Evolutionary conservation across 352 stramenopile species (phyloP).

Genomic region (Globisporangium nunn): DNA sequence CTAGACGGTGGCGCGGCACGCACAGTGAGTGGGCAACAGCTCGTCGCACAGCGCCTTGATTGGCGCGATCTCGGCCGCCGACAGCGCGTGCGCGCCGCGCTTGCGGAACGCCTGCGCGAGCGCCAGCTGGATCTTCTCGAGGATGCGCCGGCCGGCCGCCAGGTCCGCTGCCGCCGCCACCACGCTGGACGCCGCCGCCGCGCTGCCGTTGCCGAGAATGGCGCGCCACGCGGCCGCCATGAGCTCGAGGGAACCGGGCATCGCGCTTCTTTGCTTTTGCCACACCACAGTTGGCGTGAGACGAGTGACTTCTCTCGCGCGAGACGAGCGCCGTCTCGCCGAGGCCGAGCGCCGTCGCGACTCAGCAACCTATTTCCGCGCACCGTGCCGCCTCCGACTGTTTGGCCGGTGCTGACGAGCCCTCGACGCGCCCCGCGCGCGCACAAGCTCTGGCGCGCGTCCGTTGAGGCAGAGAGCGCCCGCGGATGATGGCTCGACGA

Average conservation of each 20-base stretch:
- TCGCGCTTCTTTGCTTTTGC: background rate
- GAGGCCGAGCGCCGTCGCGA: no score
- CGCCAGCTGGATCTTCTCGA: conserved; percentile 43
- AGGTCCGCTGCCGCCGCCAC: conserved; percentile 15
- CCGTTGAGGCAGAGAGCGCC: no score
- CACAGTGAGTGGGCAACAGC: conserved; percentile 64
- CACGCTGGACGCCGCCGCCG: background rate
- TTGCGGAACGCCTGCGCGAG: conserved; percentile 35
- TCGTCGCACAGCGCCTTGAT: conserved; percentile 67
- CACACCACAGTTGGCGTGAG: no score
- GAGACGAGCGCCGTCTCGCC: no score
- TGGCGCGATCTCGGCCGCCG: conserved; percentile 42
- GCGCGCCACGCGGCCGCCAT: conserved; percentile 39
- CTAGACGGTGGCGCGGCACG: background rate
- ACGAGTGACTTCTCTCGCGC: no score
- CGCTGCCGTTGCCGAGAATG: conserved; percentile 12
- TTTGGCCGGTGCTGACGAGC: no score
- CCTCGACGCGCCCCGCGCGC: no score
- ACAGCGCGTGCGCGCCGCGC: conserved; percentile 32
- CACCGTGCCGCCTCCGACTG: no score
- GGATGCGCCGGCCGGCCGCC: conserved; percentile 23
- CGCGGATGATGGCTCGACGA: no score
- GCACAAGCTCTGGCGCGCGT: no score
- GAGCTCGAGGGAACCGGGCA: conserved; percentile 26
- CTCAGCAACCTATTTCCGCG: no score